A percentile compares a stretch with the other conserved stretches of the same genome.
These are phyloP conservation scores for Pecoramyces ruminantium DNA, from an alignment of 192 early-diverging fungal genomes.

Conservation along the genomic window DNA sequence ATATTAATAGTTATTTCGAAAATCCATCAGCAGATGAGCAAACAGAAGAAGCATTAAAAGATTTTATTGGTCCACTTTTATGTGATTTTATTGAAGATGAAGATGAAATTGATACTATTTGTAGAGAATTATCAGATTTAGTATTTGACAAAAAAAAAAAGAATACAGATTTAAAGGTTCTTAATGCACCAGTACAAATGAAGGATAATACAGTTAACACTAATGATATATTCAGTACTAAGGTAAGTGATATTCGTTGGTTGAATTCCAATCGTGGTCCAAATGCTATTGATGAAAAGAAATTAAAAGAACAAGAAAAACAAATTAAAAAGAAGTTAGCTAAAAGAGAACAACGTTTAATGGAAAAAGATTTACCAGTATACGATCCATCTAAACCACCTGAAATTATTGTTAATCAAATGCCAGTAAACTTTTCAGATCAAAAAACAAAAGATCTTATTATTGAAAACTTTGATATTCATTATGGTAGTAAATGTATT, in stretches of 20 bases:
- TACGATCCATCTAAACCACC: not conserved
- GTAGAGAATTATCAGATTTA: not conserved
- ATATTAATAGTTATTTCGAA: not conserved
- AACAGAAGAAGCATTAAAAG: not conserved
- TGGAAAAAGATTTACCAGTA: not conserved
- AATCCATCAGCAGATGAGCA: not conserved
- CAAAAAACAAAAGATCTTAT: constrained; percentile 84
- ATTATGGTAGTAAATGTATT: constrained; percentile 84
- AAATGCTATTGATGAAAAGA: not conserved
- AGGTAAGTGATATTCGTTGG: not conserved
- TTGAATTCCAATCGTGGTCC: not conserved
- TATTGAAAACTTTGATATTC: constrained; percentile 92
- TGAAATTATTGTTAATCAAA: constrained; percentile 5
- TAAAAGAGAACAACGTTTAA: not conserved
- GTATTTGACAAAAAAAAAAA: not conserved
- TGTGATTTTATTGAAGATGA: not conserved
- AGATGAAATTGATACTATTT: not conserved
- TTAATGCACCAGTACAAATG: not conserved
- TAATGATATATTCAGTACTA: not conserved
- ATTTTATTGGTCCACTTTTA: not conserved
- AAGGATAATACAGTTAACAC: not conserved
- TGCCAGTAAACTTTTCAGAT: constrained; percentile 44
- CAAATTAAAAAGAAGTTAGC: not conserved
- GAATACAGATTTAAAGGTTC: not conserved
- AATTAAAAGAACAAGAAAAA: not conserved